These are phyloP conservation scores for Yamadazyma olivae DNA, from an alignment of 805 yeast genomes.

Conservation along the genomic window DNA sequence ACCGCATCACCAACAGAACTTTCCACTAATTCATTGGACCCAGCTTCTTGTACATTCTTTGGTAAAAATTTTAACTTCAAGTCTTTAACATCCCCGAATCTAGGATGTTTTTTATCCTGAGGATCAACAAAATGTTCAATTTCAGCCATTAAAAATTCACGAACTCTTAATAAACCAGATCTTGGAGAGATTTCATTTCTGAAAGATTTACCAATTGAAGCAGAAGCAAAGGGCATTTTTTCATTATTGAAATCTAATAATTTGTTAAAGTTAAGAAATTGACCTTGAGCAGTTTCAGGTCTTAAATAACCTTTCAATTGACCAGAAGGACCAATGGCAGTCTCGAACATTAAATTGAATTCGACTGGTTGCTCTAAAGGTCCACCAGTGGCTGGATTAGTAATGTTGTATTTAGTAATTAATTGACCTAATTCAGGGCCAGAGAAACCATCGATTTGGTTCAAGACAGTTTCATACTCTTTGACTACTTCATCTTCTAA, in stretches of 20 bases:
- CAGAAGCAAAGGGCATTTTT: constrained; percentile 99
- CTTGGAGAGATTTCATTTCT: constrained; percentile 99
- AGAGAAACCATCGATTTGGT: constrained; percentile 92
- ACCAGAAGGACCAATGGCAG: constrained; percentile 99
- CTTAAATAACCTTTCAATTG: constrained; percentile 91
- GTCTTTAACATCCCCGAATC: constrained; percentile 74
- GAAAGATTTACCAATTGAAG: constrained; percentile 97
- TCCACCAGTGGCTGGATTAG: constrained; percentile 89
- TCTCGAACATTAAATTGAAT: constrained; percentile 98
- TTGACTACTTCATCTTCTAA: constrained; percentile 75
- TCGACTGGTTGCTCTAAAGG: constrained; percentile 86
- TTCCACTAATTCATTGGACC: constrained; percentile 64
- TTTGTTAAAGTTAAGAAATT: constrained; percentile 92
- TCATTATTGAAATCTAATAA: constrained; percentile 91
- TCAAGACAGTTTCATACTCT: constrained; percentile 84
- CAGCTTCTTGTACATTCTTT: constrained; percentile 82
- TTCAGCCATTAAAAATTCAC: constrained; percentile 99
- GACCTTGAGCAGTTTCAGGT: constrained; percentile 99
- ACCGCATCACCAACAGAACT: constrained; percentile 91
- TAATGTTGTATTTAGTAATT: constrained; percentile 77
- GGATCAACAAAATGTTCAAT: constrained; percentile 99
- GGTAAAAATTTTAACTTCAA: constrained; percentile 77
- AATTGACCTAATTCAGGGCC: constrained; percentile 91
- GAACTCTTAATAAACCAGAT: constrained; percentile 94
- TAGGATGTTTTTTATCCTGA: constrained; percentile 73